phyloP scores from a whole-genome alignment of 169 alveolate genomes.

The Amoebophrya sp. region DNA sequence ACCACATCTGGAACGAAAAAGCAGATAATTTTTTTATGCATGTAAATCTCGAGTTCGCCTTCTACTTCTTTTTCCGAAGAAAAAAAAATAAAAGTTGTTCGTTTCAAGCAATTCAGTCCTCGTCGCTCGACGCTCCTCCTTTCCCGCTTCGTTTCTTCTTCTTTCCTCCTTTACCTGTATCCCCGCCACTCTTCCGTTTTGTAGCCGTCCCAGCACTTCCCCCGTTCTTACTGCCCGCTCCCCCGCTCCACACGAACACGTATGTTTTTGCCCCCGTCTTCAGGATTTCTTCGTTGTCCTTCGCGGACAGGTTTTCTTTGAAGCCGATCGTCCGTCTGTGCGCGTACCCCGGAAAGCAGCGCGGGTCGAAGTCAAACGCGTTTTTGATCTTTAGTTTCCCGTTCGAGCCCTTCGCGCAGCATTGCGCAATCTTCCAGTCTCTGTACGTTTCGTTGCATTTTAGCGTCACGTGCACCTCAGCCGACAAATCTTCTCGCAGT shows the following conservation, averaged over 20 bases:
- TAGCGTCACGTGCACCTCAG: background rate
- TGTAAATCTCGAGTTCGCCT: too few relatives aligned
- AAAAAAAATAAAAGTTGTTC: too few relatives aligned
- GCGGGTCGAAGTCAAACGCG: background rate
- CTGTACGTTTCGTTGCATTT: background rate
- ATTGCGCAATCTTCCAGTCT: background rate
- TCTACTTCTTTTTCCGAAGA: too few relatives aligned
- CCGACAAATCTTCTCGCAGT: background rate
- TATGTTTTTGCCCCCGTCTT: background rate
- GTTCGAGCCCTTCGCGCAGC: background rate
- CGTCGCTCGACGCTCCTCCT: background rate
- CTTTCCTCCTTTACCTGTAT: background rate
- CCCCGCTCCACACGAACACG: background rate
- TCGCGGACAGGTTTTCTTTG: background rate
- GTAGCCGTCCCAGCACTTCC: too few relatives aligned
- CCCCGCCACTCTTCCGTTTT: background rate
- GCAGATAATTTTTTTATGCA: too few relatives aligned
- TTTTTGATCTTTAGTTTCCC: background rate
- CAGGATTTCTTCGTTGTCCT: background rate
- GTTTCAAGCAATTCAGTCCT: too few relatives aligned
- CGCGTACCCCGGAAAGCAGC: background rate
- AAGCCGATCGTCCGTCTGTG: background rate
- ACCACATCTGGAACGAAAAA: too few relatives aligned
- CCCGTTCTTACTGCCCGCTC: too few relatives aligned
- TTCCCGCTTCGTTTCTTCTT: background rate